Base-by-base conservation (phyloP, 2,329 filamentous ascomycete genomes). In the Shiraia bambusicola region DNA sequence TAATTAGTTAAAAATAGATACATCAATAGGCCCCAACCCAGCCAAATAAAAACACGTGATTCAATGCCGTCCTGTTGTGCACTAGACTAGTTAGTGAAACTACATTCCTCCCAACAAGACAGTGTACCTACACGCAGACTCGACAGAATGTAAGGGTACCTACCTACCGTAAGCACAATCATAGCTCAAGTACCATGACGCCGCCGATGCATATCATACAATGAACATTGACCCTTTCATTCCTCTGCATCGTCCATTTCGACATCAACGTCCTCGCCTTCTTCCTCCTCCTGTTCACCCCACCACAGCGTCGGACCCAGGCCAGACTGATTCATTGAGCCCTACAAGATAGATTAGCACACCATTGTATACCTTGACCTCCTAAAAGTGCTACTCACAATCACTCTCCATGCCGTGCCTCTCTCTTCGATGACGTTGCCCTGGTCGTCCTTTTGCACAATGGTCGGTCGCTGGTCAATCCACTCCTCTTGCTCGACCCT, bases 381-480 rank as follows among this genome's bases (percentile, higher is more conserved):
- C 3, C 5, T 6, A 5, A 40, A 1, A 6, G 2, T 4, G 14
- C 25, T 8, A 65, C 67, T 56, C 42, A 71, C 69, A 37, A 68
- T 81, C 51, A 92, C 79, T 49, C 76, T 78, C 72, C 89, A 93
- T 1, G 87, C 86, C 4, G 87, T 82, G 47, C 77, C 78, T 55
- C 83, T 81, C 39, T 82, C 78, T 33, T 79, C 78, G 7, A 80
- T 75, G 42, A 86, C 71, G 67, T 26, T 85, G 79, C 33, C 85
- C 82, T 42, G 80, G 28, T 79, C 79, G 11, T 81, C 76, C 50
- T 86, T 74, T 69, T 26, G 85, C 81, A 37, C 84, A 85, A 29
- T 84, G 81, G 70, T 94, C 83, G 92, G 92, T 1, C 87, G 84
- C 67, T 95, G 86, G 65, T 97, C 92, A 47, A 89, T 82, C 90